phyloP scores from a whole-genome alignment of 2,329 filamentous ascomycete species.

The Aspergillus bombycis region DNA sequence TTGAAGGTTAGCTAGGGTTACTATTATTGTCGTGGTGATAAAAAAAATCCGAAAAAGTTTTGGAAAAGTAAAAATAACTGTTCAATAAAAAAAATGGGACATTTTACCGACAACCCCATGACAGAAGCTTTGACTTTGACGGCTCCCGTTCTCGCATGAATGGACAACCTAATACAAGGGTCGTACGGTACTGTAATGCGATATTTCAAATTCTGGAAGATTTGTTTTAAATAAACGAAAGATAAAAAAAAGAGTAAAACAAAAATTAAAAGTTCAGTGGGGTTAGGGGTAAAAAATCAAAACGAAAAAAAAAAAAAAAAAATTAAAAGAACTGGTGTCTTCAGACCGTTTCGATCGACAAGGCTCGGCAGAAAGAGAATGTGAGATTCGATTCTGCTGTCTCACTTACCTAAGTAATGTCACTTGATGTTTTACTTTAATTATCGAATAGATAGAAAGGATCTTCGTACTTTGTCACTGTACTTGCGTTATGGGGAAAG shows the following conservation, averaged over 20 bases:
- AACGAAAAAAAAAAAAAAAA: not conserved
- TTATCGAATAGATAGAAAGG: not conserved
- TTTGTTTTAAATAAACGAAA: not conserved
- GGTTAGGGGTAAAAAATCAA: not conserved
- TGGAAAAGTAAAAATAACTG: not conserved
- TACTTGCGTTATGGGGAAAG: not conserved
- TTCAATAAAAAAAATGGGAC: not conserved
- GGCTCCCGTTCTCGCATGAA: not conserved
- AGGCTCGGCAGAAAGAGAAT: slow-evolving; percentile 4
- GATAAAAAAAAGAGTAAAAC: not conserved
- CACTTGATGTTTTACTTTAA: slow-evolving; percentile 6
- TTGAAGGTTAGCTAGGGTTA: not conserved
- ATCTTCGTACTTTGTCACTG: slow-evolving; percentile 4
- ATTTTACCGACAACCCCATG: not conserved
- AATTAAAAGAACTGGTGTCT: slow-evolving; percentile 1
- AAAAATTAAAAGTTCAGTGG: not conserved
- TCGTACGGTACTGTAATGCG: not conserved
- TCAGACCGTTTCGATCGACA: slow-evolving; percentile 25
- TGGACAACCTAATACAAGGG: not conserved
- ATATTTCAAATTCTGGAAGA: not conserved
- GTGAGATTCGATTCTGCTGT: slow-evolving; percentile 20
- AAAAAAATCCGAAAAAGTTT: too few species aligned
- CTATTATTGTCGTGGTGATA: not conserved
- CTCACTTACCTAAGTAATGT: slow-evolving; percentile 1
- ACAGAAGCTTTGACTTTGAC: slow-evolving; percentile 6